A percentile compares a stretch with the other conserved stretches of the same genome.
Conservation (phyloP, 495 filamentous ascomycete genomes). For the Penicillium goetzii region DNA sequence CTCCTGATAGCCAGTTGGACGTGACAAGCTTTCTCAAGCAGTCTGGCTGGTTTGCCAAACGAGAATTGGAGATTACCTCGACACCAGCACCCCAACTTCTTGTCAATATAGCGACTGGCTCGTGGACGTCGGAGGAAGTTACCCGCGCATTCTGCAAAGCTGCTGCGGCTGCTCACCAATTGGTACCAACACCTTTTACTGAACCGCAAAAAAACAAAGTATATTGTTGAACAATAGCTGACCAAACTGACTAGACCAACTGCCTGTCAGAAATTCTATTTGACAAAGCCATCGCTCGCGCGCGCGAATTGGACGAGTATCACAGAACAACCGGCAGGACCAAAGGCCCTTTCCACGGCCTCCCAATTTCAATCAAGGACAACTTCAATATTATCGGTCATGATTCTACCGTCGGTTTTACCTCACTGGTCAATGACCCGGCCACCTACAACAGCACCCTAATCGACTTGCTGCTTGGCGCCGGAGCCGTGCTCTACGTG, state of each 20-base stretch:
- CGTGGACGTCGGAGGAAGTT: constrained; percentile 40
- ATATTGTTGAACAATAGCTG: not conserved
- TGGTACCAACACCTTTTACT: constrained; percentile 22
- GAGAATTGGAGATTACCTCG: not conserved
- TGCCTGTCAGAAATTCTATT: constrained; percentile 64
- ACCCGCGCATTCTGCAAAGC: constrained; percentile 55
- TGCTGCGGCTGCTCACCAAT: constrained; percentile 54
- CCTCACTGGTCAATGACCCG: constrained; percentile 45
- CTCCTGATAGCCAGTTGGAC: not conserved
- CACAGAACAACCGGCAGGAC: constrained; percentile 23
- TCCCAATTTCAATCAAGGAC: constrained; percentile 63
- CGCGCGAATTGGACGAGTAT: constrained; percentile 37
- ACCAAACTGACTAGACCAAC: constrained; percentile 30
- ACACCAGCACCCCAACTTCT: not conserved
- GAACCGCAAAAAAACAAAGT: not conserved
- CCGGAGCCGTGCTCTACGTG: constrained; percentile 54
- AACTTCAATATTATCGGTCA: constrained; percentile 57
- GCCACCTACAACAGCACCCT: constrained; percentile 44
- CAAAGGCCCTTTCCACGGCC: constrained; percentile 57
- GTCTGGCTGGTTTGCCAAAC: not conserved
- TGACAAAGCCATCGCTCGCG: constrained; percentile 53
- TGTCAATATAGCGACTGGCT: constrained; percentile 3
- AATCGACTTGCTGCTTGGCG: constrained; percentile 21
- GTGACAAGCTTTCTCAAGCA: not conserved
- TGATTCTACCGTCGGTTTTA: constrained; percentile 55